Percentiles rank a stretch among this genome's conserved stretches.
phyloP scores from a whole-genome alignment of 2,329 filamentous ascomycete species.

The Geosmithia putterillii region DNA sequence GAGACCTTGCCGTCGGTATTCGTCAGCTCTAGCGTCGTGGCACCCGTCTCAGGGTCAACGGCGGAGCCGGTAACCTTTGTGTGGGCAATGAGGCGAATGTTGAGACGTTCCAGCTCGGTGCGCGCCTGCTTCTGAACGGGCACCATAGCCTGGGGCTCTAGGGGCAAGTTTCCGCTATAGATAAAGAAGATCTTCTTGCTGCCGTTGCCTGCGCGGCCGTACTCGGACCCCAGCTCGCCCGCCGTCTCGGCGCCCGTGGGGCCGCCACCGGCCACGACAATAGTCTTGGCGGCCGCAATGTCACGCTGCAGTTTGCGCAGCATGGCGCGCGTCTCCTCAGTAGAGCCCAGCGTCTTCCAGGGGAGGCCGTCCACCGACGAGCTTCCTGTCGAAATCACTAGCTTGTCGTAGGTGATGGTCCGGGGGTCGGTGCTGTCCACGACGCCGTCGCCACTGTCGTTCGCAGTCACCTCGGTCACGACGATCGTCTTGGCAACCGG shows the following conservation, averaged over 20 bases:
- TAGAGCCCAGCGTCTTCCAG: constrained; percentile 33
- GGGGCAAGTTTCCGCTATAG: constrained; percentile 23
- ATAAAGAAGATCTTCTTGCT: constrained; percentile 34
- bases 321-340: constrained; percentile 24
- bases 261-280: constrained; percentile 40
- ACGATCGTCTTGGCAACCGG: constrained; percentile 26
- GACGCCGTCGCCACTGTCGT: constrained; percentile 15
- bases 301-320: constrained; percentile 19
- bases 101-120: constrained; percentile 27
- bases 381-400: constrained; percentile 43
- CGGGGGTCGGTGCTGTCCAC: no score
- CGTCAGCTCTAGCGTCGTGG: constrained; percentile 20
- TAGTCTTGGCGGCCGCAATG: constrained; percentile 23
- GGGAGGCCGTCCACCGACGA: constrained; percentile 29
- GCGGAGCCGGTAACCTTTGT: constrained; percentile 20
- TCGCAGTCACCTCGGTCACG: constrained; percentile 14
- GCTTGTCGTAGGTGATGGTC: constrained; percentile 33
- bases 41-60: constrained; percentile 6
- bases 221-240: constrained; percentile 37
- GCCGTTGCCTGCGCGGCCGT: constrained; percentile 19
- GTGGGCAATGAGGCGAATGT: constrained; percentile 26
- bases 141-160: constrained; percentile 16
- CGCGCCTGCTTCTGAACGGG: constrained; percentile 24
- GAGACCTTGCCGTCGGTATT: constrained; percentile 17
- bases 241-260: constrained; percentile 36